Base-by-base conservation (phyloP, 106 monocot genomes). In the Alisma plantagoaquatica region DNA sequence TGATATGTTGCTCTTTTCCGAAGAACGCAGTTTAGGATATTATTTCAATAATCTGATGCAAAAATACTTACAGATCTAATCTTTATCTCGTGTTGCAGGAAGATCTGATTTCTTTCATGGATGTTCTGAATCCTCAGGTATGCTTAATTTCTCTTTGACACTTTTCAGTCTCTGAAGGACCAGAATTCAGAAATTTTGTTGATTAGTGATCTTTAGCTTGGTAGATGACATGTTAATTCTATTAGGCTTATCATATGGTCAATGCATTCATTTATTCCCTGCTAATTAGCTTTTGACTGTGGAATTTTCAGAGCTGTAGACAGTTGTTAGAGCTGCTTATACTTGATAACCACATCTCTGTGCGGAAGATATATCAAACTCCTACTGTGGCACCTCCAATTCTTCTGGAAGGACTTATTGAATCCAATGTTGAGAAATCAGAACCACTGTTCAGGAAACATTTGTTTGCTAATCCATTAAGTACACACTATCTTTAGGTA, bases 41-140 rank as follows among this genome's bases (percentile, higher is more conserved):
- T 29, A 18, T 53, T 53, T 29, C 35, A 7, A 14, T 14, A 38
- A 14, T 38, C 5, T 22, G 22, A 35, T 20, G 41, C 2, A 4
- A 35, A 20, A 0, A 7, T 29, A 33, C 15, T 4, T 42, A 31
- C 23, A 25, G 12, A 1, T 50, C n/a, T 0, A 1, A 26, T 32
- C 21, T 20, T 16, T 54, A 43, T 29, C 15, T n/a, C 28, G 25
- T 26, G 2, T 10, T 53, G 19, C 75, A 96, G 94, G 94, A 96
- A 43, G 81, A 81, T 52, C 64, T 96, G 27, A 78, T 89, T 44
- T 27, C 33, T 46, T 51, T 53, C 31, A 96, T 96, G 84, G 84
- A 81, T 41, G 88, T 81, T 9, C 65, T 96, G 54, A 96, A 96
- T 71, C 94, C 88, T 20, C 94, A 96, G 84, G 94, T 89, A 71